phyloP scores from a whole-genome alignment of 148 eudicot genomes.

The Vaccinium vitisidaea region DNA sequence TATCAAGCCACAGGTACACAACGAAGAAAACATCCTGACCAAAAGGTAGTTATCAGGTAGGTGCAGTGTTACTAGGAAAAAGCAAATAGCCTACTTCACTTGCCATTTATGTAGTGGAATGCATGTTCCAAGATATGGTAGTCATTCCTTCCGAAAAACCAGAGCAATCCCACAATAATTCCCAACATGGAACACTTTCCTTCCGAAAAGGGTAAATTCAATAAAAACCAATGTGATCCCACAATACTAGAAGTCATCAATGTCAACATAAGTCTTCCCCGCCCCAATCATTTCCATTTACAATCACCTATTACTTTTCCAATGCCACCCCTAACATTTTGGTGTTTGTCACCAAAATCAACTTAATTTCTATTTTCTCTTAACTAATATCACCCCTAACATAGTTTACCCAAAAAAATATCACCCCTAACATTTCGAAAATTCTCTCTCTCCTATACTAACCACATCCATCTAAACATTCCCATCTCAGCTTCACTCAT shows the following conservation, averaged over 20 bases:
- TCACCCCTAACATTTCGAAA: not conserved
- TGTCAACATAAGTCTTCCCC: not conserved
- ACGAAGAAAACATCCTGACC: not conserved
- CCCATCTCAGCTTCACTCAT: not conserved
- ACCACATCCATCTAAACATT: not conserved
- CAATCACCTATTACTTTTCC: not conserved
- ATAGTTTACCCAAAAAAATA: no score
- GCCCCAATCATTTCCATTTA: conserved; percentile 1
- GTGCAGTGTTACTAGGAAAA: not conserved
- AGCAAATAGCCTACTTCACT: not conserved
- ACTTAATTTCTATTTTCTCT: not conserved
- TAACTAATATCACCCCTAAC: not conserved
- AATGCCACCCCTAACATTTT: not conserved
- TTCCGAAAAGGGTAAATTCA: not conserved
- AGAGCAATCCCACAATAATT: not conserved
- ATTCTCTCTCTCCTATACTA: not conserved
- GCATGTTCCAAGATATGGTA: not conserved
- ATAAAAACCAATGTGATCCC: not conserved
- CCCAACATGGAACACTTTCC: not conserved
- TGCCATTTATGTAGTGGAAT: not conserved
- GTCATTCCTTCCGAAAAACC: not conserved
- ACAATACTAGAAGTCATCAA: not conserved
- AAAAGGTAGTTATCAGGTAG: not conserved
- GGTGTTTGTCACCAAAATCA: not conserved
- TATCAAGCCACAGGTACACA: not conserved